These are phyloP conservation scores for Xylariaceae sp. DNA, from an alignment of 2,329 filamentous ascomycete species.

Conservation along the genomic window DNA sequence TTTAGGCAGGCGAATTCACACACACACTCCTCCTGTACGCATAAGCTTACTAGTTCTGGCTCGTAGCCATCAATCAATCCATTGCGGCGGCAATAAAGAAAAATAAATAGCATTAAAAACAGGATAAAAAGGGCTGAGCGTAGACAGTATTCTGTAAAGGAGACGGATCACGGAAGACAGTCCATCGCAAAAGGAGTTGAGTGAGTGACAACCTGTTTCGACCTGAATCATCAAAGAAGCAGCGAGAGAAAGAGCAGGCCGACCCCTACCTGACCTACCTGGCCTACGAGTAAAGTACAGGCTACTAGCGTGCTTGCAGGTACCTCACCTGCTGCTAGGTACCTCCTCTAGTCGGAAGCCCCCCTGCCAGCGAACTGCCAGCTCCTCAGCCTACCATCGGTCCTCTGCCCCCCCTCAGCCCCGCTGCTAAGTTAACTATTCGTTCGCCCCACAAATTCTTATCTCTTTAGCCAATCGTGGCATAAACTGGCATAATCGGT, in stretches of 20 bases:
- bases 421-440: slow-evolving; percentile 22
- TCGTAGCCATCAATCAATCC: too few species aligned
- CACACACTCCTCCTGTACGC: not conserved
- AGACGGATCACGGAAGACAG: not conserved
- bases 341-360: not conserved
- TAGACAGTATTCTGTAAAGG: not conserved
- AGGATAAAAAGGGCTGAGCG: not conserved
- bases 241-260: not conserved
- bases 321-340: too few species aligned
- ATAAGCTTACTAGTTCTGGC: not conserved
- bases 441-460: slow-evolving; percentile 30
- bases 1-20: not conserved
- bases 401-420: slow-evolving; percentile 13
- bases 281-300: too few species aligned
- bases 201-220: not conserved
- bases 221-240: not conserved
- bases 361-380: not conserved
- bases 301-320: too few species aligned
- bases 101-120: not conserved
- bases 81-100: too few species aligned
- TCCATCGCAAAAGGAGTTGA: not conserved
- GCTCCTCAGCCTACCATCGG: not conserved
- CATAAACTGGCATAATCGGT: slow-evolving; percentile 10
- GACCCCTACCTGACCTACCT: not conserved
- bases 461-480: slow-evolving; percentile 17